Evolutionary conservation across 2,329 filamentous ascomycete species (phyloP).

Genomic region (Hymenoscyphus fraxineus): DNA sequence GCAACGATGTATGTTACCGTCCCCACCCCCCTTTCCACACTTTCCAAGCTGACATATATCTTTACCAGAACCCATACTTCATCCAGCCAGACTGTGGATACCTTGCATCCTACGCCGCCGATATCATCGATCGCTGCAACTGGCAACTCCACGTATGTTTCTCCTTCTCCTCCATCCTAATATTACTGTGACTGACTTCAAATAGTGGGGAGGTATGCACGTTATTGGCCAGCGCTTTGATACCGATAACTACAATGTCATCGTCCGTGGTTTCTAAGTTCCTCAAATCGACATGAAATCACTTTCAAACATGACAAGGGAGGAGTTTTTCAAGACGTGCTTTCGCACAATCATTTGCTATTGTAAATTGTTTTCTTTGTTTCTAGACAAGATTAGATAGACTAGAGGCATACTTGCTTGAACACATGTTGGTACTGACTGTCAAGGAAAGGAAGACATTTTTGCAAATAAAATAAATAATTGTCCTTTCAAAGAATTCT

Average conservation of each 20-base stretch:
- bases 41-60: background rate
- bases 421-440: no score
- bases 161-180: no score
- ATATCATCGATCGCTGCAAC: background rate
- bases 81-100: background rate
- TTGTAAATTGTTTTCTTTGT: no score
- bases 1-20: background rate
- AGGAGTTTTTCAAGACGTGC: no score
- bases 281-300: background rate
- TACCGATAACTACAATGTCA: background rate
- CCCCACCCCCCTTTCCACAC: background rate
- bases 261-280: background rate
- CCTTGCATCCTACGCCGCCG: background rate
- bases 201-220: background rate
- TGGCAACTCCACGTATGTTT: background rate
- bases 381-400: no score
- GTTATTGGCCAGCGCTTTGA: background rate
- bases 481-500: no score
- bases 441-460: no score
- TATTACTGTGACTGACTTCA: no score
- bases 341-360: no score
- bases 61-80: background rate
- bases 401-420: no score
- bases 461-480: no score
- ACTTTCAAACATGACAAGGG: no score